Evolutionary conservation across 2,329 filamentous ascomycete species (phyloP).

Genomic region (Ceratocystis albifundus): DNA sequence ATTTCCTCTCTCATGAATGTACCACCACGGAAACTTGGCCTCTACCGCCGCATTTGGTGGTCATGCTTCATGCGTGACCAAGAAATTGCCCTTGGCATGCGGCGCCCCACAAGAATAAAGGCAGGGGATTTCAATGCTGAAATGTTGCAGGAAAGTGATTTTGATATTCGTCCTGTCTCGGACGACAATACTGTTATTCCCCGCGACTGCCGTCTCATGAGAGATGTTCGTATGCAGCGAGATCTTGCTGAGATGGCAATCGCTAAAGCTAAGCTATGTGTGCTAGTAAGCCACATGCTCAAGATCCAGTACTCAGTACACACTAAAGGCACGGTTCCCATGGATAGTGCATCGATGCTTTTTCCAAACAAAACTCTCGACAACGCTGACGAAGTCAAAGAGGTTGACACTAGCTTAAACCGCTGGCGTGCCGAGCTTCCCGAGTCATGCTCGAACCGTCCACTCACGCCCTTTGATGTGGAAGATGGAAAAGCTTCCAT

Average conservation of each 20-base stretch:
- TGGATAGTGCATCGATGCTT: constrained; percentile 76
- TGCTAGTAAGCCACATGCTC: constrained; percentile 81
- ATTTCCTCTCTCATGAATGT: constrained; percentile 69
- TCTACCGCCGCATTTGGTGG: constrained; percentile 98
- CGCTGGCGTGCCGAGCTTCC: constrained; percentile 67
- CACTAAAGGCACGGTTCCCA: constrained; percentile 68
- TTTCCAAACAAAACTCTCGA: constrained; percentile 77
- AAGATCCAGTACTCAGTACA: constrained; percentile 86
- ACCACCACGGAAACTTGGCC: constrained; percentile 57
- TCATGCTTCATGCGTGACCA: constrained; percentile 92
- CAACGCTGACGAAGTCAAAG: constrained; percentile 67
- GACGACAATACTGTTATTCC: constrained; percentile 58
- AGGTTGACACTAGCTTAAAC: constrained; percentile 67
- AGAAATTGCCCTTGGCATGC: constrained; percentile 84
- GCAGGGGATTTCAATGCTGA: constrained; percentile 88
- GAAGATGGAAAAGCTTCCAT: constrained; percentile 49
- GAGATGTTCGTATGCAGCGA: constrained; percentile 60
- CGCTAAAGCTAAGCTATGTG: constrained; percentile 77
- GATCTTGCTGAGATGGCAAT: constrained; percentile 82
- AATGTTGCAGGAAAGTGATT: constrained; percentile 74
- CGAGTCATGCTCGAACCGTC: constrained; percentile 55
- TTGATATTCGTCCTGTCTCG: constrained; percentile 61
- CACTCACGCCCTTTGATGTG: constrained; percentile 43
- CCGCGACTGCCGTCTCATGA: constrained; percentile 56
- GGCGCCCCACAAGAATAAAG: constrained; percentile 82